A percentile compares a stretch with the other conserved stretches of the same genome.
phyloP scores from a whole-genome alignment of 352 stramenopile species.

The Globisporangium splendens region DNA sequence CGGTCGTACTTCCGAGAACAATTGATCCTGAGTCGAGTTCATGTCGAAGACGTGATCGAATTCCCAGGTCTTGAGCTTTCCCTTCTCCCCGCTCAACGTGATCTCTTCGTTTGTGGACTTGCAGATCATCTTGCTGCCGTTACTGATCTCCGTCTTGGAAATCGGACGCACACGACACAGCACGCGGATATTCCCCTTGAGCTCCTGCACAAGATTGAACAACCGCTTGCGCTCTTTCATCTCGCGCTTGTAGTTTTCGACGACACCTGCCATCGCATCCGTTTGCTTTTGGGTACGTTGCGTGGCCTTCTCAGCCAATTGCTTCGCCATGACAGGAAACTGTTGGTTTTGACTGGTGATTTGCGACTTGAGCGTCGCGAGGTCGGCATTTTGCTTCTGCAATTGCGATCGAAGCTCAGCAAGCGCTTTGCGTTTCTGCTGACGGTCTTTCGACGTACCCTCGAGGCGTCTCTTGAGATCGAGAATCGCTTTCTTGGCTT shows the following conservation, averaged over 20 bases:
- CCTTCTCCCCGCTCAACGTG: slow-evolving; percentile 72
- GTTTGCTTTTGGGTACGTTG: slow-evolving; percentile 69
- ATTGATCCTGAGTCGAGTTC: slow-evolving; percentile 65
- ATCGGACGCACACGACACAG: slow-evolving; percentile 94
- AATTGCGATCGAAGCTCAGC: slow-evolving; percentile 35
- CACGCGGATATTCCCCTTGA: slow-evolving; percentile 97
- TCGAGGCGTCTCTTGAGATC: slow-evolving; percentile 81
- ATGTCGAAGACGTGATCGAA: slow-evolving; percentile 86
- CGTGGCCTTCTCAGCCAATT: slow-evolving; percentile 72
- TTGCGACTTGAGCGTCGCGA: slow-evolving; percentile 50
- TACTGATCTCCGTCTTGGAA: slow-evolving; percentile 66
- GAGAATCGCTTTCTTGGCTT: slow-evolving; percentile 85
- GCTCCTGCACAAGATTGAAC: slow-evolving; percentile 94
- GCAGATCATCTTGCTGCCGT: slow-evolving; percentile 78
- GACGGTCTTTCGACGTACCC: slow-evolving; percentile 46
- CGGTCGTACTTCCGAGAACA: slow-evolving; percentile 74
- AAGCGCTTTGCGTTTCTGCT: slow-evolving; percentile 49
- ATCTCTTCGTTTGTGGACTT: slow-evolving; percentile 84
- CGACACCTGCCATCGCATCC: slow-evolving; percentile 77
- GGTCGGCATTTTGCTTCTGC: slow-evolving; percentile 51
- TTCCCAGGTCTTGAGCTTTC: slow-evolving; percentile 85
- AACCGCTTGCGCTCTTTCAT: slow-evolving; percentile 89
- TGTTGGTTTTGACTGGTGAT: slow-evolving; percentile 52
- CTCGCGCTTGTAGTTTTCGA: slow-evolving; percentile 89
- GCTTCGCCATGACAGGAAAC: slow-evolving; percentile 50